Evolutionary conservation across 2,329 filamentous ascomycete genomes (phyloP).

Genomic region (Pseudogymnoascus sp.): DNA sequence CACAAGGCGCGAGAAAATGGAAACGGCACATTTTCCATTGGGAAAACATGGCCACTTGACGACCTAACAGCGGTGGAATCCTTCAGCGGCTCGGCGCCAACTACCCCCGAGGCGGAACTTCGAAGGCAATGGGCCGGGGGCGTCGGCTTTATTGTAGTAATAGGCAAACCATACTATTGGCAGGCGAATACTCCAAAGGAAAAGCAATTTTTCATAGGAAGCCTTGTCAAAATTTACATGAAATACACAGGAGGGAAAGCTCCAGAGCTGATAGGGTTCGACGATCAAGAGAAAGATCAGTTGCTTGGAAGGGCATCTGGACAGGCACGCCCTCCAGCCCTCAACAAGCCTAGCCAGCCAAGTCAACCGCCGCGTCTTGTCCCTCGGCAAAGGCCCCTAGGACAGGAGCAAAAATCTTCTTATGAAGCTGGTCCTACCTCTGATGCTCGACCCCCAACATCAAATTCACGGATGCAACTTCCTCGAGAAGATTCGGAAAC

Average conservation of each 20-base stretch:
- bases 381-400: background rate
- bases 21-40: constrained; percentile 92
- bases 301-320: constrained; percentile 50
- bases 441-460: constrained; percentile 15
- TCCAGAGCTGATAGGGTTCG: constrained; percentile 76
- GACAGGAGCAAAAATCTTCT: background rate
- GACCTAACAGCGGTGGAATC: constrained; percentile 79
- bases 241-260: constrained; percentile 88
- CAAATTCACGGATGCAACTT: constrained; percentile 21
- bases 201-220: constrained; percentile 97
- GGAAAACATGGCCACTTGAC: constrained; percentile 96
- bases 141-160: constrained; percentile 76
- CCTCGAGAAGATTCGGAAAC: constrained; percentile 24
- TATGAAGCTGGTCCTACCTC: background rate
- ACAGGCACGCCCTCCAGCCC: constrained; percentile 19
- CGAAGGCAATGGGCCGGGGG: constrained; percentile 70
- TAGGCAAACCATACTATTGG: constrained; percentile 97
- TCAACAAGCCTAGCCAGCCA: constrained; percentile 15
- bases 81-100: constrained; percentile 56
- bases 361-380: constrained; percentile 13
- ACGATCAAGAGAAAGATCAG: constrained; percentile 66
- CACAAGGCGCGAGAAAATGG: constrained; percentile 96
- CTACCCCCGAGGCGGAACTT: constrained; percentile 51
- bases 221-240: constrained; percentile 88
- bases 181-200: constrained; percentile 88